Base-by-base conservation (phyloP, 2,329 filamentous ascomycete genomes). In the Ceratocystis lukuohia region DNA sequence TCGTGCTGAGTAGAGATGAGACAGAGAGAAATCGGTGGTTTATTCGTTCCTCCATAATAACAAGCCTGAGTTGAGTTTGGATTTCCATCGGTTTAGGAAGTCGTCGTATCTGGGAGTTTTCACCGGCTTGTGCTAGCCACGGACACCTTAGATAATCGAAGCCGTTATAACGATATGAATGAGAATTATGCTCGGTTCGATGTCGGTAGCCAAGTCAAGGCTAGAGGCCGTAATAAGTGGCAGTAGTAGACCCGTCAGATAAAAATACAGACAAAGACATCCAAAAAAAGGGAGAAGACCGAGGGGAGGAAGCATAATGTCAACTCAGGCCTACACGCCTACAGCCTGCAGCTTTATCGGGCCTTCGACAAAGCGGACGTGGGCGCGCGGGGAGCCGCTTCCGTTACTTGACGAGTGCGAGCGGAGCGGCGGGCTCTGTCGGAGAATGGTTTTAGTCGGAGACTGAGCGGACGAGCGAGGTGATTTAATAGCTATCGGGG, bases 311-410 rank as follows among this genome's bases (percentile, higher is more conserved):
- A 46, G 10, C 17, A 33, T 41, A 12, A 5, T 53, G 33, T 65
- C 66, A 67, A 65, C 61, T 57, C 62, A 67, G 62, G 62, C 62
- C 50, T 67, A 67, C 62, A 68, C 64, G 59, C 66, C 66, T 61
- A 68, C 64, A 68, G 64, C 64, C 66, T 65, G 64, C 50, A 68
- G 28, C 59, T 66, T 65, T 63, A 64, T 65, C 61, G 64, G 61
- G 30, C 59, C 41, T n/a, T 68, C 66, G 64, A 66, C 66, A 65
- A 68, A 68, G 66, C 64, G 66, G n/a, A 68, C 66, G 44, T 66
- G 64, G 44, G 63, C 61, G 66, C 66, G 66, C 44, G 66, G 66
- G 22, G 62, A 67, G 62, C 66, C 61, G 61, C 64, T 66, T 65
- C 64, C 64, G n/a, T 46, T 63, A 25, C 53, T 65, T 22, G 48